Evolutionary conservation across 1,284 basidiomycete species (phyloP).

Genomic region (Pholiota adiposa): DNA sequence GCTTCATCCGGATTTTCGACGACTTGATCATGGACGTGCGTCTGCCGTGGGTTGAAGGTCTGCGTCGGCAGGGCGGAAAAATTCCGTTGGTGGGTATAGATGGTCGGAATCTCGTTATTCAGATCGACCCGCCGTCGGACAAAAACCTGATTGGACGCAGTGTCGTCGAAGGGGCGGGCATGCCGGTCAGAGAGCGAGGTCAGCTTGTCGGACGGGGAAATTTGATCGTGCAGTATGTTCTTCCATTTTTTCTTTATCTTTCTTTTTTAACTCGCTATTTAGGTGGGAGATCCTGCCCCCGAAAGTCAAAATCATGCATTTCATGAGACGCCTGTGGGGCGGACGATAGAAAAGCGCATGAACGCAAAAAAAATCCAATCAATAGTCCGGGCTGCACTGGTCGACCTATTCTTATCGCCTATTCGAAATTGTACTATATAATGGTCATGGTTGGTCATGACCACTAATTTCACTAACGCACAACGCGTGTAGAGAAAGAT

Average conservation of each 20-base stretch:
- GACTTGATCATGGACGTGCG: conserved; percentile 73
- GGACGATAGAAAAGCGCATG: conserved; percentile 17
- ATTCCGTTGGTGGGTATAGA: conserved; percentile 72
- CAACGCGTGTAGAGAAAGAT: background rate
- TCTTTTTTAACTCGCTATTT: background rate
- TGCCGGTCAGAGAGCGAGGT: conserved; percentile 78
- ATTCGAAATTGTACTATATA: conserved; percentile 11
- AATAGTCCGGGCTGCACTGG: no score
- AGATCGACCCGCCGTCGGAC: conserved; percentile 68
- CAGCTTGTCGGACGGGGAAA: conserved; percentile 74
- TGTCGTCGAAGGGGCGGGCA: conserved; percentile 73
- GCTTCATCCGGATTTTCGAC: conserved; percentile 72
- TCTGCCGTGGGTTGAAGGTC: conserved; percentile 73
- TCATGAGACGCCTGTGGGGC: conserved; percentile 32
- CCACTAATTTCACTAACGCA: background rate
- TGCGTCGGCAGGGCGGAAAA: conserved; percentile 50
- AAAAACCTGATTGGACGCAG: conserved; percentile 68
- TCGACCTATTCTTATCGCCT: conserved; percentile 15
- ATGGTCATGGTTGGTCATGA: background rate
- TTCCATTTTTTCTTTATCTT: background rate
- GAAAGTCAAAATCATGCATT: conserved; percentile 30
- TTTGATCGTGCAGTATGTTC: conserved; percentile 71
- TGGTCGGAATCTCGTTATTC: conserved; percentile 63
- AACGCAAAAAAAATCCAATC: background rate
- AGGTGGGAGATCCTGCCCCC: conserved; percentile 42